Conservation (phyloP, 2,329 filamentous ascomycete genomes). For the Sporothrix inflata region DNA sequence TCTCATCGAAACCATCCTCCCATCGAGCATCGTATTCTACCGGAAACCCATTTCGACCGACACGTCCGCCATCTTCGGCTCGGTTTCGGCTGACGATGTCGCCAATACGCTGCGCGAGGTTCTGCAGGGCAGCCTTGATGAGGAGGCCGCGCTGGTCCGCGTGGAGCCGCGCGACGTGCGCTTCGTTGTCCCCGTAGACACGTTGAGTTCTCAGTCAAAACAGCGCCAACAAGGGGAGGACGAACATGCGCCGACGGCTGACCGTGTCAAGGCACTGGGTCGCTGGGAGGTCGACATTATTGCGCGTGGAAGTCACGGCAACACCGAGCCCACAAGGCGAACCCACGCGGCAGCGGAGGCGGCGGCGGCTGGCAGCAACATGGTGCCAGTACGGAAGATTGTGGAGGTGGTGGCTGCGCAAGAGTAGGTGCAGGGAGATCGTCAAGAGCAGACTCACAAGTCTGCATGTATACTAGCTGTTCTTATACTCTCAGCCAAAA, state of each 20-base stretch:
- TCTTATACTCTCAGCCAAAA: neutral
- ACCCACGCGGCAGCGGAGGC: neutral
- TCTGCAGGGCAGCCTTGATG: conserved; percentile 40
- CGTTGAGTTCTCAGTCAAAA: neutral
- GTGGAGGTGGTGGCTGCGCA: conserved; percentile 43
- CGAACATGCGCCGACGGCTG: conserved; percentile 39
- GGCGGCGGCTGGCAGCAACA: conserved; percentile 26
- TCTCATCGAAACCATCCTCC: conserved; percentile 44
- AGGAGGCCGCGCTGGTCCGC: conserved; percentile 42
- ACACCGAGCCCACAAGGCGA: neutral
- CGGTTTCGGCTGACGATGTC: conserved; percentile 47
- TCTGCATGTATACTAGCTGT: conserved; percentile 12
- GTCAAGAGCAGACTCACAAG: neutral
- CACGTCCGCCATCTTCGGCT: conserved; percentile 45
- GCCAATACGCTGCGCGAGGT: conserved; percentile 41
- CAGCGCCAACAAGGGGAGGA: conserved; percentile 24
- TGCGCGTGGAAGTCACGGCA: conserved; percentile 35
- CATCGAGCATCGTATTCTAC: conserved; percentile 44
- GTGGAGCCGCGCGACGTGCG: conserved; percentile 44
- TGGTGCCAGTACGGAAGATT: conserved; percentile 40
- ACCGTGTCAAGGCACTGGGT: conserved; percentile 49
- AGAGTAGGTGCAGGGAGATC: conserved; percentile 25
- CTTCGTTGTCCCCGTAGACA: conserved; percentile 37
- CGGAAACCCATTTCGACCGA: conserved; percentile 43
- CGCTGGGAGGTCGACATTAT: conserved; percentile 46